Percentiles rank a stretch among this genome's conserved stretches.
These are phyloP conservation scores for Cyclotella choctawhatcheeana DNA, from an alignment of 108 stramenopile species.

Conservation along the genomic window DNA sequence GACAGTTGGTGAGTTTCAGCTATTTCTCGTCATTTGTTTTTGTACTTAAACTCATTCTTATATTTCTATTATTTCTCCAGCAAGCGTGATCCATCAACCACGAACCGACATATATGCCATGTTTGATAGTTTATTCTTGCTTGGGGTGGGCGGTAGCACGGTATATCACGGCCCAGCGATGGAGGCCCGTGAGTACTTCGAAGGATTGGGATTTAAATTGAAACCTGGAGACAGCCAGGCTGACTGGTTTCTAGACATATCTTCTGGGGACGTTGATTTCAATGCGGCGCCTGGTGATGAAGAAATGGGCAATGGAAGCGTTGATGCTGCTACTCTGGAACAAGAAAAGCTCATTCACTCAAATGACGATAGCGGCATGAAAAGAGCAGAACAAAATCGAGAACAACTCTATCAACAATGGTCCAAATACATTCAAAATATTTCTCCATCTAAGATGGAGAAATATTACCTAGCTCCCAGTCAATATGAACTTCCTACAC, in stretches of 20 bases:
- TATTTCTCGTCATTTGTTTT: background rate
- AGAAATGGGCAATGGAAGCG: no score
- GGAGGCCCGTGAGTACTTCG: conserved; percentile 5
- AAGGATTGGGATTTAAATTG: background rate
- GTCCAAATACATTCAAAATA: background rate
- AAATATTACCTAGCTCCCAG: conserved; percentile 32
- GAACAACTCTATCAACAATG: background rate
- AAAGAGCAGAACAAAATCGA: background rate
- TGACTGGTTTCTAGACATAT: conserved; percentile 23
- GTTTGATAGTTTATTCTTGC: conserved; percentile 83
- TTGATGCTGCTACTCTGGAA: no score
- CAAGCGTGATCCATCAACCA: conserved; percentile 84
- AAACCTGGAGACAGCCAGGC: conserved; percentile 4
- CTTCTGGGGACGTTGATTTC: conserved; percentile 11
- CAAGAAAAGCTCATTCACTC: background rate
- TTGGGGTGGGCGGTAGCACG: conserved; percentile 60
- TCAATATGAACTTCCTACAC: conserved; percentile 26
- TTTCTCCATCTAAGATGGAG: background rate
- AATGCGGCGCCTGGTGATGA: background rate
- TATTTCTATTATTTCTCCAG: background rate
- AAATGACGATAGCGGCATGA: background rate
- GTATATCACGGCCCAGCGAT: conserved; percentile 53
- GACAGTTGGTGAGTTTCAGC: conserved; percentile 39
- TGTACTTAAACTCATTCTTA: no score
- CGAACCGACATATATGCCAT: conserved; percentile 72